phyloP scores from a whole-genome alignment of 495 filamentous ascomycete species.

The Amniculicola lignicola region DNA sequence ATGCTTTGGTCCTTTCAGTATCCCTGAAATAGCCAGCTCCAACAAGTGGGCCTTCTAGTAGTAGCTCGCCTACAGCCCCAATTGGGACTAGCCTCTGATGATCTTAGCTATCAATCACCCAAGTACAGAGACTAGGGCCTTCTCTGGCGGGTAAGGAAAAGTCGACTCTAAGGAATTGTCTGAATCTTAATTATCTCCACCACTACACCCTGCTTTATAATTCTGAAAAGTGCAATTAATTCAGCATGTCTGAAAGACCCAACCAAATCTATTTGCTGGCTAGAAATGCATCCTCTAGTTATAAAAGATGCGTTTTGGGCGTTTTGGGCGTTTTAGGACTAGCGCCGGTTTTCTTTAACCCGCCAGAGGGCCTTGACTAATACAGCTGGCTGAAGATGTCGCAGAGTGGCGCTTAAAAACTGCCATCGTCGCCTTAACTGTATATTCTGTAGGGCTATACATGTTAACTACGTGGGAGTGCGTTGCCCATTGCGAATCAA shows the following conservation, averaged over 20 bases:
- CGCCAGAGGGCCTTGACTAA: no score
- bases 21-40: neutral
- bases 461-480: neutral
- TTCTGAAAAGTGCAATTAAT: no score
- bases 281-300: no score
- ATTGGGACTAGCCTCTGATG: constrained; percentile 1
- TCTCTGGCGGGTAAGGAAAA: no score
- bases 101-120: neutral
- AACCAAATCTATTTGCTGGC: no score
- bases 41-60: constrained; percentile 1
- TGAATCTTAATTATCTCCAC: no score
- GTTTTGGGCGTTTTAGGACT: no score
- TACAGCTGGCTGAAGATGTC: neutral
- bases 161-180: no score
- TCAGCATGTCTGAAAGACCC: no score
- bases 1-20: neutral
- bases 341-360: no score
- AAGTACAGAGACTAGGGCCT: neutral
- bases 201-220: no score
- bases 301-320: no score
- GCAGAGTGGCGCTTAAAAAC: neutral
- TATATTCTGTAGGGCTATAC: neutral
- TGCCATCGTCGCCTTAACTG: neutral
- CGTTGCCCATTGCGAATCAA: neutral
- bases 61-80: constrained; percentile 1